phyloP scores from a whole-genome alignment of 1,284 basidiomycete genomes.

The Athelia sp. region DNA sequence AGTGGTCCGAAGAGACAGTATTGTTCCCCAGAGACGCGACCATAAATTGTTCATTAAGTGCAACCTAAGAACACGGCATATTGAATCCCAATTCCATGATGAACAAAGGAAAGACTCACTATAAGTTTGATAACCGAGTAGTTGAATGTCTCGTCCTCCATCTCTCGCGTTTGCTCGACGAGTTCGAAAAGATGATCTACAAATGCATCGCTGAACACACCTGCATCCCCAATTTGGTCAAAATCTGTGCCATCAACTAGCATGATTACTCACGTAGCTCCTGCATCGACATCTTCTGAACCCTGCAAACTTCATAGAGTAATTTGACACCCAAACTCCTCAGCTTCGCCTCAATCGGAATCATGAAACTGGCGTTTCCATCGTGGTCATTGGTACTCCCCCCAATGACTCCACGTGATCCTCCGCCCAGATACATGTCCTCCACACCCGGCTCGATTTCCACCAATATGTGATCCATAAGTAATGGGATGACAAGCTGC shows the following conservation, averaged over 20 bases:
- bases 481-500: constrained; percentile 73
- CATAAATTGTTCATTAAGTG: constrained; percentile 99
- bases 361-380: constrained; percentile 34
- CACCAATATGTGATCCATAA: constrained; percentile 75
- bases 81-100: constrained; percentile 1
- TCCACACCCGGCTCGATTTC: constrained; percentile 67
- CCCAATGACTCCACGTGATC: constrained; percentile 23
- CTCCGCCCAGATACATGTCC: constrained; percentile 46
- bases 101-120: constrained; percentile 41
- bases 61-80: constrained; percentile 47
- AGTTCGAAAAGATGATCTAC: constrained; percentile 91
- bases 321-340: constrained; percentile 68
- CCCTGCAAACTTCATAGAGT: constrained; percentile 87
- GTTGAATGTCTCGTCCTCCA: constrained; percentile 89
- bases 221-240: constrained; percentile 32
- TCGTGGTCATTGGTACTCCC: constrained; percentile 28
- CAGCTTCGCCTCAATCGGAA: constrained; percentile 79
- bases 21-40: constrained; percentile 52
- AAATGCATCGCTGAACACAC: constrained; percentile 77
- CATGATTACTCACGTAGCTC: constrained; percentile 63
- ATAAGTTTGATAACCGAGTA: constrained; percentile 93
- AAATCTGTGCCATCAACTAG: not conserved
- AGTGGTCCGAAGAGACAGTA: constrained; percentile 15
- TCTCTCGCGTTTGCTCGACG: constrained; percentile 86
- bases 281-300: constrained; percentile 73